These are phyloP conservation scores for Ophiostoma pallidulum DNA, from an alignment of 2,329 filamentous ascomycete species.

Conservation along the genomic window DNA sequence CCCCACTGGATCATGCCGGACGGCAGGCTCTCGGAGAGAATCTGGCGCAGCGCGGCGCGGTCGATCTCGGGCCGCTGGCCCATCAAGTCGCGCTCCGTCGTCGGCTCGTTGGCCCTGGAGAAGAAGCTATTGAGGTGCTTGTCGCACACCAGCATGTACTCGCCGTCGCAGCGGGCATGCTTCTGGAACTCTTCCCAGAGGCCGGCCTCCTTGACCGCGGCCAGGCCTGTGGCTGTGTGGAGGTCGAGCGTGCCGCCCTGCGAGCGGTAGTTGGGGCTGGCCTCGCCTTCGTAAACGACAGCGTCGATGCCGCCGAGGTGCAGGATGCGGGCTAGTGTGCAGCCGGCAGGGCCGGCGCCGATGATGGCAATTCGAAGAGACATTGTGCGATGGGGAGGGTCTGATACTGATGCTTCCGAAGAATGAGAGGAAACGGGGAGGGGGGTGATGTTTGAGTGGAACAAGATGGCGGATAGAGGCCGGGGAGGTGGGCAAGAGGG, in stretches of 20 bases:
- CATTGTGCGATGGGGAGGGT: slow-evolving; percentile 5
- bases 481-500: too few species aligned
- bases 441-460: too few species aligned
- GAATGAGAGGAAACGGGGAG: too few species aligned
- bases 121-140: slow-evolving; percentile 29
- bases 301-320: slow-evolving; percentile 35
- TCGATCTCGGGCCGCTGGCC: slow-evolving; percentile 44
- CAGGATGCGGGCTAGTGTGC: slow-evolving; percentile 43
- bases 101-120: slow-evolving; percentile 24
- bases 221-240: slow-evolving; percentile 40
- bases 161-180: slow-evolving; percentile 41
- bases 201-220: slow-evolving; percentile 39
- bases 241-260: slow-evolving; percentile 48
- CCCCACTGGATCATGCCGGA: slow-evolving; percentile 37
- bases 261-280: slow-evolving; percentile 32
- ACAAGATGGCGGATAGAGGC: too few species aligned
- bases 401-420: too few species aligned
- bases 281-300: slow-evolving; percentile 42
- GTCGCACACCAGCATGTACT: slow-evolving; percentile 39
- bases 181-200: slow-evolving; percentile 41
- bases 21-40: slow-evolving; percentile 37
- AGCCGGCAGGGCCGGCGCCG: slow-evolving; percentile 39
- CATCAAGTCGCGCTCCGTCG: slow-evolving; percentile 1
- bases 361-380: slow-evolving; percentile 35
- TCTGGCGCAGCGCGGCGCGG: slow-evolving; percentile 32